These are phyloP conservation scores for Pueraria montana DNA, from an alignment of 306 rosid species.

Conservation along the genomic window DNA sequence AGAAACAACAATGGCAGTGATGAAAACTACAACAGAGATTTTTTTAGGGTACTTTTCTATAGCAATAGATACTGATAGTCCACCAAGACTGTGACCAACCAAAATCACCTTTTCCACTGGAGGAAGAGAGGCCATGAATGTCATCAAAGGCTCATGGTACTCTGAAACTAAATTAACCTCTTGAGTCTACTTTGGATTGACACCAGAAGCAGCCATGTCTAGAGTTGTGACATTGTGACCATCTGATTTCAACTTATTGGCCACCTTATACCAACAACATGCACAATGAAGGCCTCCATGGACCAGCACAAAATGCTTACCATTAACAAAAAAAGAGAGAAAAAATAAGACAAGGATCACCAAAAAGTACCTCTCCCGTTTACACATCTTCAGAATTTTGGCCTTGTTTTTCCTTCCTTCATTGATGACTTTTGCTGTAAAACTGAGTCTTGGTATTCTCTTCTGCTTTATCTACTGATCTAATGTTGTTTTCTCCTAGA, in stretches of 20 bases:
- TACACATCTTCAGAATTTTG: not conserved
- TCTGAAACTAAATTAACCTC: conserved; percentile 38
- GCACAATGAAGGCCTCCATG: conserved; percentile 61
- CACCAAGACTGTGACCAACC: conserved; percentile 36
- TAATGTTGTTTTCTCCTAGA: too few relatives aligned
- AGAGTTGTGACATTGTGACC: conserved; percentile 55
- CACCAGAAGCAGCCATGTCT: conserved; percentile 59
- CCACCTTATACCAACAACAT: conserved; percentile 68
- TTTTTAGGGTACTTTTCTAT: conserved; percentile 6
- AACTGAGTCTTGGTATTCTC: too few relatives aligned
- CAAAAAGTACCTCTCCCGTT: not conserved
- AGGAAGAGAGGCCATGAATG: conserved; percentile 13
- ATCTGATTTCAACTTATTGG: conserved; percentile 28
- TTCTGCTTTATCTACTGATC: too few relatives aligned
- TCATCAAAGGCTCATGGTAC: not conserved
- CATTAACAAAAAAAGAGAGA: not conserved
- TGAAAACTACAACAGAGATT: conserved; percentile 20
- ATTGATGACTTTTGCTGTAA: not conserved
- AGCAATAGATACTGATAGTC: not conserved
- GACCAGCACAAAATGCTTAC: conserved; percentile 54
- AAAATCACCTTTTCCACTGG: conserved; percentile 3
- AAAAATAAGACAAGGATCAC: not conserved
- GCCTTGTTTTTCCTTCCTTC: not conserved
- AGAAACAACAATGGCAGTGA: not conserved
- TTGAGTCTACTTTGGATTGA: conserved; percentile 46